These are phyloP conservation scores for Lactarius psammicola DNA, from an alignment of 768 basidiomycete genomes.

Conservation along the genomic window DNA sequence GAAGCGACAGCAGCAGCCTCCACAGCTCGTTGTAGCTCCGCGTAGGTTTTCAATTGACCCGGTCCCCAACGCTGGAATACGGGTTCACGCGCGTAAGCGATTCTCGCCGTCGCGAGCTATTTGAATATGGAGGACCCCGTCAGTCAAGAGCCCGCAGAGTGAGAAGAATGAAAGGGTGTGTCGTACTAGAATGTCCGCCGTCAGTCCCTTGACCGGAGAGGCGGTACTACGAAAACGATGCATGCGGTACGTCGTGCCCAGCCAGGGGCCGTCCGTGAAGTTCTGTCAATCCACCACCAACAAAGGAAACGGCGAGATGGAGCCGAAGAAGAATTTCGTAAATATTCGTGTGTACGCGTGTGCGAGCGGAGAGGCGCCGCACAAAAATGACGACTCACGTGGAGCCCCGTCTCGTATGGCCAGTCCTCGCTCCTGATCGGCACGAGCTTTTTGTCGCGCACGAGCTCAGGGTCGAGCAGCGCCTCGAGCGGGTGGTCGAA, in stretches of 20 bases:
- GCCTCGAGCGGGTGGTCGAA: slow-evolving; percentile 80
- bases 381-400: slow-evolving; percentile 50
- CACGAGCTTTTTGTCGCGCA: slow-evolving; percentile 48
- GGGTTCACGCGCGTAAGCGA: slow-evolving; percentile 55
- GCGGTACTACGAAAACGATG: slow-evolving; percentile 78
- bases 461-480: slow-evolving; percentile 58
- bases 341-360: neutral
- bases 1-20: slow-evolving; percentile 3
- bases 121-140: neutral
- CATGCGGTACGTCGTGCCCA: slow-evolving; percentile 66
- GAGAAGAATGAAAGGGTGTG: neutral
- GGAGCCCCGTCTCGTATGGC: slow-evolving; percentile 69
- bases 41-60: slow-evolving; percentile 41
- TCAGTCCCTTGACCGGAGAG: slow-evolving; percentile 82
- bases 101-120: slow-evolving; percentile 64
- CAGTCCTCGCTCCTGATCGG: slow-evolving; percentile 66
- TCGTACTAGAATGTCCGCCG: slow-evolving; percentile 75
- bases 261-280: slow-evolving; percentile 44
- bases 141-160: neutral
- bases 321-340: neutral
- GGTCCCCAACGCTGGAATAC: slow-evolving; percentile 59
- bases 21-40: slow-evolving; percentile 29
- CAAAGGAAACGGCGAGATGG: slow-evolving; percentile 2
- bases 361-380: neutral
- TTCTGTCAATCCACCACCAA: slow-evolving; percentile 41